A percentile compares a stretch with the other conserved stretches of the same genome.
Conservation (phyloP, 192 early-diverging fungal genomes). For the Linderina pennispora region DNA sequence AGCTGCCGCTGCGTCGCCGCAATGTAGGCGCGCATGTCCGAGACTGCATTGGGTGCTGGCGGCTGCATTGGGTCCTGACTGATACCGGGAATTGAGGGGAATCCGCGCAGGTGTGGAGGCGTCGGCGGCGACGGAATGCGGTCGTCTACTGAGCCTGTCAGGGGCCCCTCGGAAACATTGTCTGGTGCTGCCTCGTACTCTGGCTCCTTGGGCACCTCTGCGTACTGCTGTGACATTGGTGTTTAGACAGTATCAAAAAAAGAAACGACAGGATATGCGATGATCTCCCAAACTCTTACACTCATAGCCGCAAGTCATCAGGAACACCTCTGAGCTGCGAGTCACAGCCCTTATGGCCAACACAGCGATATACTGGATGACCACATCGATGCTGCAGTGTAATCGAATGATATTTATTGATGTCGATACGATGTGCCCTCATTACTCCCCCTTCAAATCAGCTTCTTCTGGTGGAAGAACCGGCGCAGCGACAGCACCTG, state of each 20-base stretch:
- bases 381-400: too few relatives aligned
- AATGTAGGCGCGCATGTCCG: constrained; percentile 12
- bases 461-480: constrained; percentile 88
- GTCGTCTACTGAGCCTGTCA: too few relatives aligned
- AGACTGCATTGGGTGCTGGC: neutral
- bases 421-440: too few relatives aligned
- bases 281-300: too few relatives aligned
- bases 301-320: too few relatives aligned
- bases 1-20: constrained; percentile 1
- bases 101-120: constrained; percentile 2
- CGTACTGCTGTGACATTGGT: constrained; percentile 2
- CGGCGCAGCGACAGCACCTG: constrained; percentile 80
- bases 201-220: neutral
- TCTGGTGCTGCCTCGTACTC: neutral
- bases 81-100: constrained; percentile 1
- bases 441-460: constrained; percentile 54
- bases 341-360: too few relatives aligned
- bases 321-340: too few relatives aligned
- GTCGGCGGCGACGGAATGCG: constrained; percentile 4
- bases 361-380: too few relatives aligned
- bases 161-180: too few relatives aligned
- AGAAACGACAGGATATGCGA: neutral
- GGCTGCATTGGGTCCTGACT: neutral
- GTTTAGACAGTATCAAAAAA: neutral
- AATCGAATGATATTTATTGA: too few relatives aligned